phyloP scores from a whole-genome alignment of 805 yeast species.

The Hanseniaspora guilliermondii region DNA sequence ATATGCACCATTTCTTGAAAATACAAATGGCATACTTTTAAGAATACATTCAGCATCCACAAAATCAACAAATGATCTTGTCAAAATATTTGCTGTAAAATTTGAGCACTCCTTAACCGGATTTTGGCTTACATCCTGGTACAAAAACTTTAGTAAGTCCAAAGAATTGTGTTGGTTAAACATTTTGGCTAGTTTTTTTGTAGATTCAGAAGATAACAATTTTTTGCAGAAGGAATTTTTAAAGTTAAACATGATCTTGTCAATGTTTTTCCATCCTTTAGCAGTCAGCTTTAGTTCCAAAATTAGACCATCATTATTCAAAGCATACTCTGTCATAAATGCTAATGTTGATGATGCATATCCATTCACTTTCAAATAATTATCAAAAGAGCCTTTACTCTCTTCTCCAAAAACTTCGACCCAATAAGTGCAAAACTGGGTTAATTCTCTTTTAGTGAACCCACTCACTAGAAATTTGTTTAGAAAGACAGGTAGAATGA shows the following conservation, averaged over 20 bases:
- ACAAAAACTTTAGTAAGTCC: constrained; percentile 35
- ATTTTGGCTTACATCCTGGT: constrained; percentile 29
- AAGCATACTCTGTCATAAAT: constrained; percentile 30
- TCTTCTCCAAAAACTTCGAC: constrained; percentile 55
- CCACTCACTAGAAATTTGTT: not conserved
- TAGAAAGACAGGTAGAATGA: constrained; percentile 34
- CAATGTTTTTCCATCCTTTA: constrained; percentile 33
- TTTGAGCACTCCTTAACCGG: constrained; percentile 40
- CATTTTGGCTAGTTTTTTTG: constrained; percentile 28
- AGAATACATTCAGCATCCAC: constrained; percentile 32
- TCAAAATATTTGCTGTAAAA: constrained; percentile 31
- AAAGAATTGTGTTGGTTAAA: constrained; percentile 39
- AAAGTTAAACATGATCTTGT: constrained; percentile 27
- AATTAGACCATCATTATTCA: constrained; percentile 32
- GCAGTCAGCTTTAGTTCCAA: constrained; percentile 40
- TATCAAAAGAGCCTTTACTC: constrained; percentile 37
- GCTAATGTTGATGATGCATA: constrained; percentile 33
- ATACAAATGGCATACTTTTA: constrained; percentile 30
- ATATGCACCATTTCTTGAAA: constrained; percentile 22
- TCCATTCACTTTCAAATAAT: constrained; percentile 27
- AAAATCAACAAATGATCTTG: constrained; percentile 24
- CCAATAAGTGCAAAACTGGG: constrained; percentile 35
- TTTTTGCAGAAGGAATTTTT: constrained; percentile 20
- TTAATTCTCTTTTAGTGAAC: constrained; percentile 20
- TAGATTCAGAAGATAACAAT: constrained; percentile 16